A percentile compares a stretch with the other conserved stretches of the same genome.
phyloP scores from a whole-genome alignment of 306 rosid genomes.

The Albizia julibrissin region DNA sequence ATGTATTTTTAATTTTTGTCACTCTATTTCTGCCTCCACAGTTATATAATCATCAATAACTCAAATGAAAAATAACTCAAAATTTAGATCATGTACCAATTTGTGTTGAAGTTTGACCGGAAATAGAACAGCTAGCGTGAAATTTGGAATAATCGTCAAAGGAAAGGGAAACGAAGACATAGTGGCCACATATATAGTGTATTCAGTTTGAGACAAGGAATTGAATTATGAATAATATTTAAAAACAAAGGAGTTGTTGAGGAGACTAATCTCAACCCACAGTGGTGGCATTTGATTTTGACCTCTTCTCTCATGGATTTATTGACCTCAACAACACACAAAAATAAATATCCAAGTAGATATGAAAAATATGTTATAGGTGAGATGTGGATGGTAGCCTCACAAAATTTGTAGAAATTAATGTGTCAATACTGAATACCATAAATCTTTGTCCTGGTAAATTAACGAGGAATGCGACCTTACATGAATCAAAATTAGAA shows the following conservation, averaged over 20 bases:
- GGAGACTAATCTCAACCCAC: slow-evolving; percentile 11
- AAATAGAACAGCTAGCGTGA: neutral
- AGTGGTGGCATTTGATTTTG: neutral
- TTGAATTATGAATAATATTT: neutral
- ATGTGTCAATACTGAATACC: neutral
- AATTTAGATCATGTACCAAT: neutral
- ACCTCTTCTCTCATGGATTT: neutral
- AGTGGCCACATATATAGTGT: neutral
- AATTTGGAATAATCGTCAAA: neutral
- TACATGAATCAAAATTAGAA: neutral
- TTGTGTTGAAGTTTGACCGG: neutral
- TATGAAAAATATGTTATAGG: neutral
- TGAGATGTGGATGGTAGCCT: neutral
- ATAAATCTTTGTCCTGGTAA: neutral
- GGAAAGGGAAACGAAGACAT: neutral
- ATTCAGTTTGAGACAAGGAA: neutral
- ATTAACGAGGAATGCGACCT: neutral
- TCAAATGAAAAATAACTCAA: neutral
- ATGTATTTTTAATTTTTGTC: neutral
- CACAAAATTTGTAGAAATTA: neutral
- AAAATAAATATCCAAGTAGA: neutral
- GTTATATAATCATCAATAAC: neutral
- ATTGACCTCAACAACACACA: neutral
- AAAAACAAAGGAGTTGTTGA: neutral
- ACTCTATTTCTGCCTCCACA: neutral